Percentiles rank a stretch among this genome's conserved stretches.
These are phyloP conservation scores for Cryptosporidium xiaoi DNA, from an alignment of 169 alveolate genomes.

Conservation along the genomic window DNA sequence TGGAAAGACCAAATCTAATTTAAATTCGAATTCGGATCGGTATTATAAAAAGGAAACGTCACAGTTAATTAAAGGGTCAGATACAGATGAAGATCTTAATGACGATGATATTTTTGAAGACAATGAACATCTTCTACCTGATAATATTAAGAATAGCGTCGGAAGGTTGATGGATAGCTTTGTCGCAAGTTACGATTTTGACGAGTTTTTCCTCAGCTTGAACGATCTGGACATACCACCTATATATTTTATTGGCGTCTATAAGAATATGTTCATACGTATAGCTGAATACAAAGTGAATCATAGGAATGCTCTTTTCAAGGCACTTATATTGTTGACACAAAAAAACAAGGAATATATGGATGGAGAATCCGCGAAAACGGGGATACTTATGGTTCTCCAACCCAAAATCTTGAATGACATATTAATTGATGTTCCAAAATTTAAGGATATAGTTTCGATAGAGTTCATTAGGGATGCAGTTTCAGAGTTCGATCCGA, in stretches of 20 bases:
- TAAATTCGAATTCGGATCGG: background rate
- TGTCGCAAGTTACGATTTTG: constrained; percentile 69
- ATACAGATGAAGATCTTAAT: background rate
- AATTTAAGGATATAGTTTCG: constrained; percentile 66
- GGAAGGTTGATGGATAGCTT: constrained; percentile 68
- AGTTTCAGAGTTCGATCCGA: constrained; percentile 37
- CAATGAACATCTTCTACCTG: constrained; percentile 39
- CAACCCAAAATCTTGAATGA: constrained; percentile 44
- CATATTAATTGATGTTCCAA: constrained; percentile 61
- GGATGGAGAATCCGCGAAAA: constrained; percentile 68
- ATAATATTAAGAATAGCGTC: constrained; percentile 59
- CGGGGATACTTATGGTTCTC: constrained; percentile 64
- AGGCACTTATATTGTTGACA: constrained; percentile 46
- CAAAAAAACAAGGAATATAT: constrained; percentile 49
- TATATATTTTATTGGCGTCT: constrained; percentile 37
- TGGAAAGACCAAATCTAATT: constrained; percentile 9
- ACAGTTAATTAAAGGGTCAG: background rate
- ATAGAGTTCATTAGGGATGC: constrained; percentile 56
- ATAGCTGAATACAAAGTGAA: constrained; percentile 64
- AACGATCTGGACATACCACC: constrained; percentile 61
- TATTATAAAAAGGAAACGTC: background rate
- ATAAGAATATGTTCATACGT: constrained; percentile 65
- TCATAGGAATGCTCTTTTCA: constrained; percentile 57
- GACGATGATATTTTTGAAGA: constrained; percentile 30
- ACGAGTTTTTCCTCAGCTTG: constrained; percentile 46